phyloP scores from a whole-genome alignment of 768 basidiomycete genomes.

The Cantharellus cinnabarinus region DNA sequence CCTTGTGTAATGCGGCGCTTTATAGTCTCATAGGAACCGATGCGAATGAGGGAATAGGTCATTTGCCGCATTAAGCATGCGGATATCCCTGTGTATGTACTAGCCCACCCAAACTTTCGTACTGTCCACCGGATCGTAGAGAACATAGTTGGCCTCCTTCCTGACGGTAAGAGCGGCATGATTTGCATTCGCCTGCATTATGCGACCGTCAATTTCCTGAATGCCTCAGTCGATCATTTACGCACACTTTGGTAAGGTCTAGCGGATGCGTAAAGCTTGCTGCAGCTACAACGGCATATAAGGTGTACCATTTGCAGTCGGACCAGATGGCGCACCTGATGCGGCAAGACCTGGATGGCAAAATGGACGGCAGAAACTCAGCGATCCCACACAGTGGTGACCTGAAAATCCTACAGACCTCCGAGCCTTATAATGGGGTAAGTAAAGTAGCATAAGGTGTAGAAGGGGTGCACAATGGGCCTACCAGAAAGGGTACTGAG shows the following conservation, averaged over 20 bases:
- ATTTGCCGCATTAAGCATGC: conserved; percentile 8
- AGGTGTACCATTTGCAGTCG: neutral
- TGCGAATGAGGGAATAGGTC: conserved; percentile 8
- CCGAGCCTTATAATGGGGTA: neutral
- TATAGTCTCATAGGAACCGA: conserved; percentile 8
- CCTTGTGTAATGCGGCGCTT: conserved; percentile 6
- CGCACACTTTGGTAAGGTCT: conserved; percentile 9
- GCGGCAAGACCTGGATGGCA: conserved; percentile 5
- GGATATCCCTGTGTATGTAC: conserved; percentile 7
- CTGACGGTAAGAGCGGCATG: conserved; percentile 3
- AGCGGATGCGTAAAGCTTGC: conserved; percentile 8
- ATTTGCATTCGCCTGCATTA: conserved; percentile 8
- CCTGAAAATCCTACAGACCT: conserved; percentile 1
- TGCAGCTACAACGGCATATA: conserved; percentile 2
- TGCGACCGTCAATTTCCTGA: neutral
- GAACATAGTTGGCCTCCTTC: conserved; percentile 4
- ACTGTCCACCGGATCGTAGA: conserved; percentile 4
- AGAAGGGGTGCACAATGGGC: neutral
- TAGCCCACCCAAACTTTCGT: neutral
- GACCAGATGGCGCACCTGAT: conserved; percentile 2
- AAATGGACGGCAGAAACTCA: neutral
- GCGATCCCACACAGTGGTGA: neutral
- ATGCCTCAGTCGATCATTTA: neutral
- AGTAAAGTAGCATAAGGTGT: no score
- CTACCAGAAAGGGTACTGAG: neutral